Conservation (phyloP, 2,329 filamentous ascomycete genomes). For the Macrophomina phaseolina region DNA sequence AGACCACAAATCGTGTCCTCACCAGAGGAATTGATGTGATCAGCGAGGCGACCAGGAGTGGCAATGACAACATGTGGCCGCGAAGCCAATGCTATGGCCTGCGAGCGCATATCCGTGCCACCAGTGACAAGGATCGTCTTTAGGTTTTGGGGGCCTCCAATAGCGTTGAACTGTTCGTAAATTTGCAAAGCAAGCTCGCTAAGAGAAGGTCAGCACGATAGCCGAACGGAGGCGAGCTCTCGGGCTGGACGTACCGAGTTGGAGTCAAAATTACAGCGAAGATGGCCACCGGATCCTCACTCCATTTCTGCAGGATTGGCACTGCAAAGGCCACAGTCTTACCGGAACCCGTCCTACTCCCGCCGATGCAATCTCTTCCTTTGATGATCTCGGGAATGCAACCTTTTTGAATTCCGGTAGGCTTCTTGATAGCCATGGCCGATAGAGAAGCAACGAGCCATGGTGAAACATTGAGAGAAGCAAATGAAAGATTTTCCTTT, state of each 20-base stretch:
- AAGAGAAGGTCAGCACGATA: background rate
- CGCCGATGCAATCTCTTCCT: constrained; percentile 92
- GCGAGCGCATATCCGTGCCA: constrained; percentile 87
- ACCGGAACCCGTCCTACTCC: constrained; percentile 91
- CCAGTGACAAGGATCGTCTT: constrained; percentile 91
- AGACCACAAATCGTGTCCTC: constrained; percentile 87
- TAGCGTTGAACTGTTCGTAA: constrained; percentile 92
- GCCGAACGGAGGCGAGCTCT: background rate
- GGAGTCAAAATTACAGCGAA: constrained; percentile 90
- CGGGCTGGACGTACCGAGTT: constrained; percentile 62
- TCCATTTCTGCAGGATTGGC: constrained; percentile 92
- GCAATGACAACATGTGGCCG: constrained; percentile 92
- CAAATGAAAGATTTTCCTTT: constrained; percentile 66
- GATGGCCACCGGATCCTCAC: constrained; percentile 88
- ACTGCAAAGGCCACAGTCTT: constrained; percentile 97
- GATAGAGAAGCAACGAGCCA: constrained; percentile 86
- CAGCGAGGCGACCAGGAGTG: constrained; percentile 88
- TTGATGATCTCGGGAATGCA: constrained; percentile 93
- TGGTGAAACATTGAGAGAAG: constrained; percentile 73
- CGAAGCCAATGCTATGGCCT: constrained; percentile 81
- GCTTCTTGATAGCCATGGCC: constrained; percentile 80
- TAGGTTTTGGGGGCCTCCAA: constrained; percentile 84
- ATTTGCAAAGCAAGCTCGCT: constrained; percentile 94
- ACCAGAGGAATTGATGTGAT: constrained; percentile 90
- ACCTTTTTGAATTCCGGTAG: constrained; percentile 89